Percentiles rank a stretch among this genome's conserved stretches.
Conservation (phyloP, 805 yeast genomes). For the Ascoidea rubescens region DNA sequence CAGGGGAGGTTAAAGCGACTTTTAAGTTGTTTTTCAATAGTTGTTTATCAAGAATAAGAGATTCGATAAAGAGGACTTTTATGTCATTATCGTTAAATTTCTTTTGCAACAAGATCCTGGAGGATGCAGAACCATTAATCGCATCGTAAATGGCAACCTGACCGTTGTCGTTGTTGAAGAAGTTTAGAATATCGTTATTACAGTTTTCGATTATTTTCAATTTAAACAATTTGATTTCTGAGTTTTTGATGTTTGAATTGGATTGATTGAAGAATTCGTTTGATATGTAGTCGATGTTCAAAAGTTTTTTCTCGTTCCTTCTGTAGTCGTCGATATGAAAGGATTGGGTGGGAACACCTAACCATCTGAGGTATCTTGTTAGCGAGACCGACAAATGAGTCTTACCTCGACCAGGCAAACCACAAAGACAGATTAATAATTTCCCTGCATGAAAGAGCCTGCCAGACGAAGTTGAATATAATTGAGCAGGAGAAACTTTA, state of each 20-base stretch:
- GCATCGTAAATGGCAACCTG: conserved; percentile 97
- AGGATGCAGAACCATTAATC: conserved; percentile 65
- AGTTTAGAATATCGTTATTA: conserved; percentile 50
- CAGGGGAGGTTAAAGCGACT: conserved; percentile 81
- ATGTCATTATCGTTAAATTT: conserved; percentile 43
- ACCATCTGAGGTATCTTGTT: conserved; percentile 88
- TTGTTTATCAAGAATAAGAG: conserved; percentile 59
- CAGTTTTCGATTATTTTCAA: conserved; percentile 48
- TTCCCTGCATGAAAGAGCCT: conserved; percentile 92
- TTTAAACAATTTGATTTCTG: conserved; percentile 38
- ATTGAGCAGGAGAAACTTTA: conserved; percentile 80
- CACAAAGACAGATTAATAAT: conserved; percentile 76
- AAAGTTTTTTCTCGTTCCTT: conserved; percentile 27
- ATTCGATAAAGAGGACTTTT: conserved; percentile 79
- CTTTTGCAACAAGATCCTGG: conserved; percentile 44
- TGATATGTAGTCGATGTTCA: conserved; percentile 37
- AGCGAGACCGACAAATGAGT: conserved; percentile 85
- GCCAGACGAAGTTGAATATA: conserved; percentile 87
- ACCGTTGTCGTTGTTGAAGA: conserved; percentile 66
- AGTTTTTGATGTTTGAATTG: conserved; percentile 13
- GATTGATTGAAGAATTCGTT: conserved; percentile 45
- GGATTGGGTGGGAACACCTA: conserved; percentile 85
- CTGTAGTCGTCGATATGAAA: conserved; percentile 91
- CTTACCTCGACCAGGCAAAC: conserved; percentile 92
- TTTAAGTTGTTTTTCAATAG: conserved; percentile 64